Conservation (phyloP, 2,329 filamentous ascomycete species). For the Nigrospora oryzae region DNA sequence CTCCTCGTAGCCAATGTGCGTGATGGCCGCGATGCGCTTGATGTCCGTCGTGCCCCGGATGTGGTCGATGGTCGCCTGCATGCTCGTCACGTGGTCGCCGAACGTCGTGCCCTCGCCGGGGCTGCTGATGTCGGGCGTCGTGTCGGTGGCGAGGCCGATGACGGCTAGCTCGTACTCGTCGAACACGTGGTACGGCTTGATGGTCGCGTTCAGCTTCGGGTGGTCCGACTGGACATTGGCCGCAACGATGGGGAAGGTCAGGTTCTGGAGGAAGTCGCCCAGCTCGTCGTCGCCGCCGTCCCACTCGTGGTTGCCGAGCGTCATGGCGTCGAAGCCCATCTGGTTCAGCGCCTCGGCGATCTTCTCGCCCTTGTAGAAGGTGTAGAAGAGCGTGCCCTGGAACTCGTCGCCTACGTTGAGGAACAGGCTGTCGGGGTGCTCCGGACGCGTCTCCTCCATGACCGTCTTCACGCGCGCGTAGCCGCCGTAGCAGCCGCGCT, state of each 20-base stretch:
- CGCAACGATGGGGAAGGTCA: conserved; percentile 57
- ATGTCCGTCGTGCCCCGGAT: conserved; percentile 54
- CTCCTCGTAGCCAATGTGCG: conserved; percentile 58
- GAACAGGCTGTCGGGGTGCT: conserved; percentile 52
- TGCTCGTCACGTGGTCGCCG: conserved; percentile 44
- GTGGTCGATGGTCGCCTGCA: conserved; percentile 53
- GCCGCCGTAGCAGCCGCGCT: conserved; percentile 53
- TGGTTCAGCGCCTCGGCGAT: conserved; percentile 59
- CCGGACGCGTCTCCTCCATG: conserved; percentile 45
- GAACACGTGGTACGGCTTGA: conserved; percentile 59
- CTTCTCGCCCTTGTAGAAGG: conserved; percentile 59
- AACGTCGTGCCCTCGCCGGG: conserved; percentile 51
- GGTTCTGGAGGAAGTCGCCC: conserved; percentile 51
- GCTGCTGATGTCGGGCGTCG: conserved; percentile 48
- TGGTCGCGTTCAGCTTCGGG: conserved; percentile 48
- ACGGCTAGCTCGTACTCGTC: conserved; percentile 51
- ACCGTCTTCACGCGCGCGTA: conserved; percentile 56
- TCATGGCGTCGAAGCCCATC: conserved; percentile 60
- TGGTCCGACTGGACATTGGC: conserved; percentile 57
- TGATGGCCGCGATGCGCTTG: conserved; percentile 56
- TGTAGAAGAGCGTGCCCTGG: conserved; percentile 60
- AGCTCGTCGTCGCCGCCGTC: conserved; percentile 56
- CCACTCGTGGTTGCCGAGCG: conserved; percentile 59
- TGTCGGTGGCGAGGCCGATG: conserved; percentile 56
- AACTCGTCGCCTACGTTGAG: conserved; percentile 64